Percentiles rank a stretch among this genome's conserved stretches.
Evolutionary conservation across 2,329 filamentous ascomycete genomes (phyloP).

Genomic region (Septoria petroselini): DNA sequence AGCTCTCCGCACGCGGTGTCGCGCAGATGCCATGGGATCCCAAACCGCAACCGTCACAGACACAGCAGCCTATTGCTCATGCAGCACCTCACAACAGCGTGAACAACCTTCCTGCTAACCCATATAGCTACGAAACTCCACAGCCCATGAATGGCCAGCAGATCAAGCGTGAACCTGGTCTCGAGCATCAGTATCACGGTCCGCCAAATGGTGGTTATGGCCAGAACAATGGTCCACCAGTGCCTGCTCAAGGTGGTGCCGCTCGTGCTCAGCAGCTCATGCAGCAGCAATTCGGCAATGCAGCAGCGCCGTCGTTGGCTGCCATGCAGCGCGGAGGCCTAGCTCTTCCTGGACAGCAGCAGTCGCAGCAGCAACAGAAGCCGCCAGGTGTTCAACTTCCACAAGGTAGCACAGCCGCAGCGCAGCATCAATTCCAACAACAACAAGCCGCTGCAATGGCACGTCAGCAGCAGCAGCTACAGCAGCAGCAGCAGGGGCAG

Average conservation of each 20-base stretch:
- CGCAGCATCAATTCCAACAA: constrained; percentile 36
- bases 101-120: constrained; percentile 25
- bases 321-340: constrained; percentile 49
- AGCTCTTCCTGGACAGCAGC: constrained; percentile 36
- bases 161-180: constrained; percentile 54
- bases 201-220: constrained; percentile 31
- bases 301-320: constrained; percentile 65
- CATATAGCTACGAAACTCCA: constrained; percentile 25
- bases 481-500: constrained; percentile 37
- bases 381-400: constrained; percentile 40
- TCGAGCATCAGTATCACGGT: constrained; percentile 34
- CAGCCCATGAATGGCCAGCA: constrained; percentile 44
- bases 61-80: constrained; percentile 34
- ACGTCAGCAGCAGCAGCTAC: constrained; percentile 29
- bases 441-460: constrained; percentile 43
- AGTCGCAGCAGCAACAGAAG: constrained; percentile 30
- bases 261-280: constrained; percentile 53
- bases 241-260: constrained; percentile 42
- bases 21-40: constrained; percentile 96
- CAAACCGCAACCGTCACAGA: constrained; percentile 56
- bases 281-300: constrained; percentile 58
- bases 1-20: constrained; percentile 78
- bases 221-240: constrained; percentile 19
- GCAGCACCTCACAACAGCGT: constrained; percentile 28
- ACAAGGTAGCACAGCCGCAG: constrained; percentile 40